phyloP scores from a whole-genome alignment of 345 rosid genomes.

The Conringia planisiliqua region DNA sequence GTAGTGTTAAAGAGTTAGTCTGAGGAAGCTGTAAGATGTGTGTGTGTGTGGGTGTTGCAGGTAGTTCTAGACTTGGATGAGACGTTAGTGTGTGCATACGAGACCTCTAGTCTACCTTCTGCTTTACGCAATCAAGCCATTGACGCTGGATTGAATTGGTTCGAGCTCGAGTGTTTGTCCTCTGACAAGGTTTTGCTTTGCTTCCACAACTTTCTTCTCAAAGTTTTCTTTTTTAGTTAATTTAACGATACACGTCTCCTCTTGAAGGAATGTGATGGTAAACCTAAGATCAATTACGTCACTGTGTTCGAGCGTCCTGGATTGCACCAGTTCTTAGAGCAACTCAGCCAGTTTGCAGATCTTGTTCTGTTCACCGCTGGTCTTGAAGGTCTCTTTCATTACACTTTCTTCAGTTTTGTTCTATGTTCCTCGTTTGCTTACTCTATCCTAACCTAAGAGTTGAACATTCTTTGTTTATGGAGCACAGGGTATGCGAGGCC shows the following conservation, averaged over 20 bases:
- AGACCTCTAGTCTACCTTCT: slow-evolving; percentile 75
- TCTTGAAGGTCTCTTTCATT: slow-evolving; percentile 66
- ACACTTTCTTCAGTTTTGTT: slow-evolving; percentile 1
- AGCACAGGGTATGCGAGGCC: slow-evolving; percentile 92
- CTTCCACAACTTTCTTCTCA: not conserved
- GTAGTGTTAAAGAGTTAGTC: not conserved
- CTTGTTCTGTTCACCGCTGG: slow-evolving; percentile 94
- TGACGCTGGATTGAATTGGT: slow-evolving; percentile 81
- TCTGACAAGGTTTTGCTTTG: slow-evolving; percentile 69
- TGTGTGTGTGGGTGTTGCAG: slow-evolving; percentile 42
- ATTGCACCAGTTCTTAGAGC: slow-evolving; percentile 66
- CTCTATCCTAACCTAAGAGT: not conserved
- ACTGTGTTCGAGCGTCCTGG: slow-evolving; percentile 97
- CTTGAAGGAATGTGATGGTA: slow-evolving; percentile 74
- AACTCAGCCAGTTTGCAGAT: slow-evolving; percentile 73
- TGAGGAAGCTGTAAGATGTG: slow-evolving; percentile 12
- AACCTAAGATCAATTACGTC: slow-evolving; percentile 67
- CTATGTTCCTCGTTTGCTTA: not conserved
- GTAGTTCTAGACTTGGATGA: slow-evolving; percentile 99
- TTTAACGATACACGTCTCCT: slow-evolving; percentile 33
- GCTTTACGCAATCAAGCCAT: slow-evolving; percentile 59
- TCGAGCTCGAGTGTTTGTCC: slow-evolving; percentile 87
- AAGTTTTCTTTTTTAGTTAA: not conserved
- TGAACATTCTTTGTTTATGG: not conserved
- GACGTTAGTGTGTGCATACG: slow-evolving; percentile 91